Percentiles rank a stretch among this genome's conserved stretches.
phyloP scores from a whole-genome alignment of 495 filamentous ascomycete species.

The Durotheca rogersii region DNA sequence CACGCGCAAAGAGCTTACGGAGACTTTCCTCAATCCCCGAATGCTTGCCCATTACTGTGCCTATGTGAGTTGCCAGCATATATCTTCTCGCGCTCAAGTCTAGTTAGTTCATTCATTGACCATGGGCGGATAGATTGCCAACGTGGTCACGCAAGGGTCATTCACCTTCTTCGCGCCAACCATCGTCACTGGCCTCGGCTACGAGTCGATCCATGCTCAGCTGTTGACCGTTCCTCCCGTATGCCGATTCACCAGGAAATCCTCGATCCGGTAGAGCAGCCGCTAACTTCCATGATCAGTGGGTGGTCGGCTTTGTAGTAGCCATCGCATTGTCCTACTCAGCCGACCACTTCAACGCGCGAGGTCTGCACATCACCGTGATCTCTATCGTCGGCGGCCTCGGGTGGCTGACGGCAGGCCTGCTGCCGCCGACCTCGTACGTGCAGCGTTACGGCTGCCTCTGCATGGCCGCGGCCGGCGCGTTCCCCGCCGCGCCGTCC shows the following conservation, averaged over 20 bases:
- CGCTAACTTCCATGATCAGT: conserved; percentile 7
- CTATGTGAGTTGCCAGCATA: conserved; percentile 55
- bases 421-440: conserved; percentile 21
- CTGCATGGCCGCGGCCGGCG: conserved; percentile 17
- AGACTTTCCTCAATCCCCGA: conserved; percentile 69
- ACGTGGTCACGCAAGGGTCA: conserved; percentile 71
- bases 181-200: conserved; percentile 70
- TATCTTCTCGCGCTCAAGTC: not conserved
- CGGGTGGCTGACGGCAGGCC: conserved; percentile 20
- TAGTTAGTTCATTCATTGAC: not conserved
- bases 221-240: conserved; percentile 77
- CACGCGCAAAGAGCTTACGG: conserved; percentile 46
- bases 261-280: no score
- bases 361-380: conserved; percentile 11
- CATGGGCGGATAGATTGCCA: conserved; percentile 20
- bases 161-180: conserved; percentile 79
- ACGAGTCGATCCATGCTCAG: conserved; percentile 63
- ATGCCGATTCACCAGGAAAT: conserved; percentile 1
- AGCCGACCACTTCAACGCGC: conserved; percentile 16
- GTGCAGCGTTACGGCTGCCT: conserved; percentile 21
- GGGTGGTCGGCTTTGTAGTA: conserved; percentile 26
- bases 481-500: conserved; percentile 16
- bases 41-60: conserved; percentile 64
- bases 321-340: conserved; percentile 21
- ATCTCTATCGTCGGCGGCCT: conserved; percentile 18